These are phyloP conservation scores for Rusavskia elegans DNA, from an alignment of 495 filamentous ascomycete species.

Conservation along the genomic window DNA sequence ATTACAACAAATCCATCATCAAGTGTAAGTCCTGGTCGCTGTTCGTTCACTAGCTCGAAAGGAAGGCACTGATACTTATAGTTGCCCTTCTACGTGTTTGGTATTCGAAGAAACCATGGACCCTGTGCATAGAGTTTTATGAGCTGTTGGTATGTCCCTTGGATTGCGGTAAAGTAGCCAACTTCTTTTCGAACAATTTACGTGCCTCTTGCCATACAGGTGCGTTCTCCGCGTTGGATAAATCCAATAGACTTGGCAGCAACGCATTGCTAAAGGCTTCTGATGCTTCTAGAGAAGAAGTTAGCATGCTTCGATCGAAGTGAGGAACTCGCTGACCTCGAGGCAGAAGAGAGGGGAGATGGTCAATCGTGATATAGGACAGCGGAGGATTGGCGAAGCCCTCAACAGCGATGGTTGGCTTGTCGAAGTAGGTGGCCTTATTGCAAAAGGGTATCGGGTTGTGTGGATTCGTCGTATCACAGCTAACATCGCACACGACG, in stretches of 20 bases:
- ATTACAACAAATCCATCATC: too few species aligned
- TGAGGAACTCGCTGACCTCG: not conserved
- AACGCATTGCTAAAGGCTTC: not conserved
- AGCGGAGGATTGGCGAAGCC: not conserved
- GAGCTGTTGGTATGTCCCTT: not conserved
- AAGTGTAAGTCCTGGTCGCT: too few species aligned
- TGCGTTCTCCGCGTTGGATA: not conserved
- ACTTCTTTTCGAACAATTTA: not conserved
- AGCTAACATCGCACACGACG: conserved; percentile 74
- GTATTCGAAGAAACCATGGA: not conserved
- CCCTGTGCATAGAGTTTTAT: not conserved
- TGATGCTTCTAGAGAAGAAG: not conserved
- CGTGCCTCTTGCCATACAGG: not conserved
- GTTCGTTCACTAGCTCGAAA: too few species aligned
- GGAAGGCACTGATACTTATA: too few species aligned
- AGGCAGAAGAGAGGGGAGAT: not conserved
- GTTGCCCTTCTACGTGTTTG: not conserved
- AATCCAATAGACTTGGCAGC: conserved; percentile 1
- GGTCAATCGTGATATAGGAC: conserved; percentile 1
- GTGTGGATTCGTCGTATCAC: not conserved
- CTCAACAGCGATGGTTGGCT: not conserved
- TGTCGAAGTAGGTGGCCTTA: not conserved
- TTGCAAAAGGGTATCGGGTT: conserved; percentile 1
- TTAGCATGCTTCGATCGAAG: too few species aligned
- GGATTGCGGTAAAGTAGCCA: not conserved